A percentile compares a stretch with the other conserved stretches of the same genome.
These are phyloP conservation scores for Fomitopsis palustris DNA, from an alignment of 1,284 basidiomycete species.

Conservation along the genomic window DNA sequence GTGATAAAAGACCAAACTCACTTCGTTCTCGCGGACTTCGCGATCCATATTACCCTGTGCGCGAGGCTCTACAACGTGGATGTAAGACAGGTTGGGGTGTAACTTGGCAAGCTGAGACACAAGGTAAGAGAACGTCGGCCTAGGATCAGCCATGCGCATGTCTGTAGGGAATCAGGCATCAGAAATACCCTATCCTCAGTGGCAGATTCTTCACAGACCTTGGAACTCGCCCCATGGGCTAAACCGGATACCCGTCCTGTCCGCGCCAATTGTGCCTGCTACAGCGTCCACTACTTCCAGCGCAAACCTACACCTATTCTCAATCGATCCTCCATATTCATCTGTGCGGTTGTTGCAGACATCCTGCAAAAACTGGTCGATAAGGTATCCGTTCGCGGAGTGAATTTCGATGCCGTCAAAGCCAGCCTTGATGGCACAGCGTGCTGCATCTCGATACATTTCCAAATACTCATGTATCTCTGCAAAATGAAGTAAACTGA, in stretches of 20 bases:
- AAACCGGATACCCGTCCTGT: conserved; percentile 46
- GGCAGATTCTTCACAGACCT: conserved; percentile 21
- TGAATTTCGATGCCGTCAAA: conserved; percentile 42
- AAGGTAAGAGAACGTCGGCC: conserved; percentile 30
- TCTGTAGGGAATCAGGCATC: not conserved
- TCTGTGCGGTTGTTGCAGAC: conserved; percentile 53
- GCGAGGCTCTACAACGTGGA: conserved; percentile 41
- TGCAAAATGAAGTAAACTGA: not conserved
- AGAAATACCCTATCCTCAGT: not conserved
- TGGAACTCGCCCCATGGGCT: conserved; percentile 48
- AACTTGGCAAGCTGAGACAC: conserved; percentile 23
- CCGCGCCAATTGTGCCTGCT: conserved; percentile 32
- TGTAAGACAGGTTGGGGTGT: conserved; percentile 43
- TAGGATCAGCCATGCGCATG: conserved; percentile 38
- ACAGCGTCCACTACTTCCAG: conserved; percentile 49
- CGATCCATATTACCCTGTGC: conserved; percentile 8
- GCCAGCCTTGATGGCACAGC: conserved; percentile 41
- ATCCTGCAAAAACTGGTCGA: conserved; percentile 45
- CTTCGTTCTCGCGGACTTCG: conserved; percentile 6
- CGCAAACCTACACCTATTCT: conserved; percentile 50
- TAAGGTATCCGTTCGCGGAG: conserved; percentile 35
- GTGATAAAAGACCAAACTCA: not conserved
- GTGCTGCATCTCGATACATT: conserved; percentile 35
- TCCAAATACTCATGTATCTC: conserved; percentile 43
- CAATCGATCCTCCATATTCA: conserved; percentile 54